Evolutionary conservation across 345 rosid species (phyloP).

Genomic region (Moricandia moricandioides): DNA sequence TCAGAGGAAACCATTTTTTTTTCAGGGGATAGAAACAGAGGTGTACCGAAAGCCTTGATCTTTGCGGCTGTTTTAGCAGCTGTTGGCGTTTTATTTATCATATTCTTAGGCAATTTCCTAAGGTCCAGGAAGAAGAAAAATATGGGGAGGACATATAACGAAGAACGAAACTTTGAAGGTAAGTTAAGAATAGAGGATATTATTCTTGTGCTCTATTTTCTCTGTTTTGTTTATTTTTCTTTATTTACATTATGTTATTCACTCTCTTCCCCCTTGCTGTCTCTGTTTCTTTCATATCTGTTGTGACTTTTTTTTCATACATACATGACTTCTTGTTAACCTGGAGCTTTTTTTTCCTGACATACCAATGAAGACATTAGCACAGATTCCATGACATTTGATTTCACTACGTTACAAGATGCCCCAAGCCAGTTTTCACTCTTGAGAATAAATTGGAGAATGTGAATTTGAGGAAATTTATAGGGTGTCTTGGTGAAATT

Average conservation of each 20-base stretch:
- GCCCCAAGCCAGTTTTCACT: no score
- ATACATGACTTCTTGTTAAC: no score
- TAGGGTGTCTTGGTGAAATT: no score
- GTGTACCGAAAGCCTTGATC: not conserved
- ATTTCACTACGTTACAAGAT: no score
- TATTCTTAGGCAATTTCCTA: not conserved
- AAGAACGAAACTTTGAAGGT: not conserved
- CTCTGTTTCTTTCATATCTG: constrained; percentile 2
- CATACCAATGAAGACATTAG: no score
- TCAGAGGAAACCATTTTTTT: not conserved
- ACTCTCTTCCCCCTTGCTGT: not conserved
- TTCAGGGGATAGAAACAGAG: not conserved
- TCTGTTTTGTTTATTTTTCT: not conserved
- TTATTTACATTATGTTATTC: not conserved
- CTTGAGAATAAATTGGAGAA: no score
- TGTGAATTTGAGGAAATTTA: no score
- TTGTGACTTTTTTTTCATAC: no score
- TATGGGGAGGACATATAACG: not conserved
- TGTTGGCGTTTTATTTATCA: constrained; percentile 1
- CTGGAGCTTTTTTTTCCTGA: no score
- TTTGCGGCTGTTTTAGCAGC: not conserved
- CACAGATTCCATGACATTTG: no score
- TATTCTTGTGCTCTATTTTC: not conserved
- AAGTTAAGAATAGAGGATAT: not conserved
- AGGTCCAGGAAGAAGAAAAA: not conserved